Evolutionary conservation across 805 yeast species (phyloP).

Genomic region (Metschnikowia bowlesiae): DNA sequence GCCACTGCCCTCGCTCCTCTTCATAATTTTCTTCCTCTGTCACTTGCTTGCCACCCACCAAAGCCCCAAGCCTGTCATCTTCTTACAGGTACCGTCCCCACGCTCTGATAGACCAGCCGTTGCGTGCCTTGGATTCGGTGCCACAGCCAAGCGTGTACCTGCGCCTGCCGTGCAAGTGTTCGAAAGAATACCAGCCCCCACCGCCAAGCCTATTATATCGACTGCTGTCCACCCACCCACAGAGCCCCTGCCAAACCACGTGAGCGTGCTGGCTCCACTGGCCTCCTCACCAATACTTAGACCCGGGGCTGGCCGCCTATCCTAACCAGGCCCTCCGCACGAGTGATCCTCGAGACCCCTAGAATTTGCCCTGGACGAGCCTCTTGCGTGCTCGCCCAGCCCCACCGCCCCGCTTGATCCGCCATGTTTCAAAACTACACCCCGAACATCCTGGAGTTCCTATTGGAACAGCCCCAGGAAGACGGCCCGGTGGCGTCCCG

Average conservation of each 20-base stretch:
- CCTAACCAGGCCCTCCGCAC: too few species aligned
- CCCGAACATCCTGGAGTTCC: constrained; percentile 2
- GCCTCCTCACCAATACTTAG: too few species aligned
- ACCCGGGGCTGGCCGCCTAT: too few species aligned
- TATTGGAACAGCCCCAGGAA: constrained; percentile 3
- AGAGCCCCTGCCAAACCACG: too few species aligned
- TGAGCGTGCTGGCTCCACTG: too few species aligned
- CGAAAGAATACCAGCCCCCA: too few species aligned
- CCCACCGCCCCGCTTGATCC: not conserved
- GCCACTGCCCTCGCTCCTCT: not conserved
- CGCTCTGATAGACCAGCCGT: not conserved
- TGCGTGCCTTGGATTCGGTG: not conserved
- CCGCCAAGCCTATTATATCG: too few species aligned
- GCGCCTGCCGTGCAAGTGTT: too few species aligned
- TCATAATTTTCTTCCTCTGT: not conserved
- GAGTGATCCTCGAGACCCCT: too few species aligned
- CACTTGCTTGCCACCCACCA: not conserved
- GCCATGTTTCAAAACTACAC: constrained; percentile 1
- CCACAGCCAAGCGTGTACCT: not conserved
- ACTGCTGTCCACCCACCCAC: too few species aligned
- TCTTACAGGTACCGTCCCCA: not conserved
- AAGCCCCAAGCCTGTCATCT: not conserved
- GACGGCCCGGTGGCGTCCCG: not conserved
- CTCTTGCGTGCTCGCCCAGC: too few species aligned
- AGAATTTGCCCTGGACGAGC: too few species aligned